Evolutionary conservation across 2,329 filamentous ascomycete genomes (phyloP), one percentile per base, ranked within the genome.

Genomic region (Talaromyces sp.): DNA sequence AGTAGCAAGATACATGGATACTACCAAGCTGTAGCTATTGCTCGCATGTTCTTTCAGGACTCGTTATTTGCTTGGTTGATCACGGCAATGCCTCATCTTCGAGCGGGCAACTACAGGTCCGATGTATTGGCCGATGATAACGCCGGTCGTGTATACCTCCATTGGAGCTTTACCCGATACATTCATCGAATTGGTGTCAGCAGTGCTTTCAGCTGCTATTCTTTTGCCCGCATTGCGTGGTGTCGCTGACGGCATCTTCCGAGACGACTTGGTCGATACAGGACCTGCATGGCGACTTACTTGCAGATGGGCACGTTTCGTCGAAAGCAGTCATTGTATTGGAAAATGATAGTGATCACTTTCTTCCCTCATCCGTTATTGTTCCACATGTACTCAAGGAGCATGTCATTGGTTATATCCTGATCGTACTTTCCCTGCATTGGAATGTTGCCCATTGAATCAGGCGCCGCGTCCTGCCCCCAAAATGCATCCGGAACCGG

Each of bases 351-450:
- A 23, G 31, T 14, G 50, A 37, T 3, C 9, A 5, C 21, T 18
- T 54, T 33, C 44, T 28, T 28, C 2, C 16, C 48, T 61, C 59
- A 61, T 6, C 48, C 28, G 16, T 55, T 37, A n/a, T 56, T 59
- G 42, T 56, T 63, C 61, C 61, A 63, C 18, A 40, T 60, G 8
- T 59, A 54, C 21, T 40, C 48, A 33, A 54, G 54, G 9, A 55
- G 21, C 31, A 54, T 23, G n/a, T 63, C 56, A 23, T 57, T 44
- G 8, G 39, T 35, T 31, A 56, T 60, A 33, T 40, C 54, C 18
- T 48, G 23, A 18, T 55, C 56, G 28, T 48, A 28, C 35, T 59
- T 59, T 12, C n/a, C 33, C 28, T 60, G 44, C 23, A 39, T 40
- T 5, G 33, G 33, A 40, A 39, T 52, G 5, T 28, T 25, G 31